These are phyloP conservation scores for Eucommia ulmoides DNA, from an alignment of 257 asterid species.

Conservation along the genomic window DNA sequence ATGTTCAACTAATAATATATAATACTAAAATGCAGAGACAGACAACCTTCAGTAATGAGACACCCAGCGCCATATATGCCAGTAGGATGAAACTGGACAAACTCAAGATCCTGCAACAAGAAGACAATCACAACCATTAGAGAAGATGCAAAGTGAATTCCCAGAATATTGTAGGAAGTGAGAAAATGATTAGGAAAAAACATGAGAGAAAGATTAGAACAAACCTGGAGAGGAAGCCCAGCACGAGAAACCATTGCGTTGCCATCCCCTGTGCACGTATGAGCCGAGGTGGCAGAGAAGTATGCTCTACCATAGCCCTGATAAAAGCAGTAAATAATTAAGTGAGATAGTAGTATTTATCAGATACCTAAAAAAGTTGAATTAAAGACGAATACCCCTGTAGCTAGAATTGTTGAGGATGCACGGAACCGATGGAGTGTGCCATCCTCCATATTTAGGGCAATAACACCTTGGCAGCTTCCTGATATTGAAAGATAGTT, in stretches of 20 bases:
- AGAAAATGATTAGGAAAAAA: no score
- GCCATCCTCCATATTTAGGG: conserved; percentile 94
- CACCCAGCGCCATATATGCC: conserved; percentile 99
- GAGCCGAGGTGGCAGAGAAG: conserved; percentile 98
- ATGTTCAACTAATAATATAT: no score
- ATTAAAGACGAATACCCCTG: conserved; percentile 55
- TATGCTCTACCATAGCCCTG: conserved; percentile 97
- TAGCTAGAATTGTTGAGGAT: conserved; percentile 83
- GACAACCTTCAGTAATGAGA: conserved; percentile 87
- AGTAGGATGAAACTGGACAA: conserved; percentile 95
- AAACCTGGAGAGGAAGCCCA: conserved; percentile 89
- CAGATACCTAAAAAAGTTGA: no score
- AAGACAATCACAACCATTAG: neutral
- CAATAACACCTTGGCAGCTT: conserved; percentile 74
- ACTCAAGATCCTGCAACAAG: conserved; percentile 77
- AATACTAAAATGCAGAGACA: neutral
- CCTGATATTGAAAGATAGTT: conserved; percentile 28
- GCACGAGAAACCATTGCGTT: conserved; percentile 99
- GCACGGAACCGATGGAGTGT: conserved; percentile 89
- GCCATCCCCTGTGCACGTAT: conserved; percentile 99
- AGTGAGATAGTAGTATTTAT: no score
- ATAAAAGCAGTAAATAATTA: conserved; percentile 7
- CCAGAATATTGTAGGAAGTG: no score
- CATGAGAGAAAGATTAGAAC: conserved; percentile 4
- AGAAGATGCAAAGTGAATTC: neutral